Evolutionary conservation across 192 early-diverging fungal genomes (phyloP), one percentile per base, ranked within the genome.

Genomic region (Mortierella antarctica): DNA sequence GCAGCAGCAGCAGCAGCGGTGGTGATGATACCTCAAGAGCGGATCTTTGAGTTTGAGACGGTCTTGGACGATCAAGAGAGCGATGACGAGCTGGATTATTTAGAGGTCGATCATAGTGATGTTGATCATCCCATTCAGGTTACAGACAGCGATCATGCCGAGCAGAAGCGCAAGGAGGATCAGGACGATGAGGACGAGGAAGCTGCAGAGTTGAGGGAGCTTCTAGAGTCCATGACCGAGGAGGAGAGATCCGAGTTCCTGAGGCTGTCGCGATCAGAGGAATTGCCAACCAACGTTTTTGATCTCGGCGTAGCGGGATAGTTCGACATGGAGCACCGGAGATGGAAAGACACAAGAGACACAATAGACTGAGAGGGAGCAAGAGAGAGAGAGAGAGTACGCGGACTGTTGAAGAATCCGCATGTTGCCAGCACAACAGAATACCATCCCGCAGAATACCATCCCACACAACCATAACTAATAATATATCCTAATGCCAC

Each of bases 241-340:
- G 76, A 80, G 23, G 76, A 80, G 20, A 14, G 76, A 11, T 54
- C 53, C 41, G 76, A 80, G 65, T 80, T 62, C 47, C 21, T 71
- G 23, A 57, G 76, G 8, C 65, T 80, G 20, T 80, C 76, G 0
- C 12, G 13, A 5, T 20, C 62, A 13, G 60, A 57, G 2, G 42
- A 2, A 1, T 40, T 59, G 57, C 7, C 39, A 23, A 7, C 53
- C 8, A n/a, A 12, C 14, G 21, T 20, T 18, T 12, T 55, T 18
- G 12, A 9, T 55, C n/a, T n/a, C 7, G 8, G 14, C n/a, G 53
- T 12, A 31, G n/a, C 18, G 21, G 2, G 11, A 13, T 12, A n/a
- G 18, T 2, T n/a, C 3, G 15, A 55, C 53, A 8, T n/a, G 15
- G 11, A 9, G 7, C 10, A 41, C 1, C 21, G 54, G 15, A 56